Evolutionary conservation across 352 stramenopile species (phyloP).

Genomic region (Phytophthora pini): DNA sequence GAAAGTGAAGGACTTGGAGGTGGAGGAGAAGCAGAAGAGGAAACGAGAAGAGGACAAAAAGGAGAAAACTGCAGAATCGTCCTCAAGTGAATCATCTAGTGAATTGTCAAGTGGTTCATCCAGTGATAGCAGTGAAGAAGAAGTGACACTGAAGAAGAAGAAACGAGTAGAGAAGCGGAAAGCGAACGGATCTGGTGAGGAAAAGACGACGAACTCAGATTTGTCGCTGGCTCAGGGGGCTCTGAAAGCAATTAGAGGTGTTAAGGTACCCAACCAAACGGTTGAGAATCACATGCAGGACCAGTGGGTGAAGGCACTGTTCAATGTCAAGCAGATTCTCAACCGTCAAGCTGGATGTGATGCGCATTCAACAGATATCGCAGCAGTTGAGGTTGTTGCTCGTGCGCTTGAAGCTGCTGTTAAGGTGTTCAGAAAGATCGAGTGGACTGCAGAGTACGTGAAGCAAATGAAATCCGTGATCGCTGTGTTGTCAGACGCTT

Average conservation of each 20-base stretch:
- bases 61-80: neutral
- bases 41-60: constrained; percentile 2
- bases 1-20: constrained; percentile 7
- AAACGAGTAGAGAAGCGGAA: constrained; percentile 3
- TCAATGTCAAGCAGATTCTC: constrained; percentile 23
- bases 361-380: constrained; percentile 13
- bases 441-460: constrained; percentile 9
- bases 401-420: constrained; percentile 25
- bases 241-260: constrained; percentile 9
- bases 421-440: constrained; percentile 13
- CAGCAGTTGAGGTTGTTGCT: constrained; percentile 23
- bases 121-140: constrained; percentile 4
- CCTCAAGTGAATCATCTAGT: constrained; percentile 1
- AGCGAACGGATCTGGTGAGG: neutral
- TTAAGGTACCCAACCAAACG: constrained; percentile 14
- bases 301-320: constrained; percentile 19
- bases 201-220: constrained; percentile 9
- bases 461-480: constrained; percentile 27
- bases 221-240: constrained; percentile 20
- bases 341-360: constrained; percentile 16
- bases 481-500: constrained; percentile 25
- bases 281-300: constrained; percentile 12
- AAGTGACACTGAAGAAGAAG: constrained; percentile 13
- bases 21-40: constrained; percentile 1
- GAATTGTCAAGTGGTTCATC: neutral